Base-by-base conservation (phyloP, 371 early-diverging fungal genomes). In the Zychaea mexicana region DNA sequence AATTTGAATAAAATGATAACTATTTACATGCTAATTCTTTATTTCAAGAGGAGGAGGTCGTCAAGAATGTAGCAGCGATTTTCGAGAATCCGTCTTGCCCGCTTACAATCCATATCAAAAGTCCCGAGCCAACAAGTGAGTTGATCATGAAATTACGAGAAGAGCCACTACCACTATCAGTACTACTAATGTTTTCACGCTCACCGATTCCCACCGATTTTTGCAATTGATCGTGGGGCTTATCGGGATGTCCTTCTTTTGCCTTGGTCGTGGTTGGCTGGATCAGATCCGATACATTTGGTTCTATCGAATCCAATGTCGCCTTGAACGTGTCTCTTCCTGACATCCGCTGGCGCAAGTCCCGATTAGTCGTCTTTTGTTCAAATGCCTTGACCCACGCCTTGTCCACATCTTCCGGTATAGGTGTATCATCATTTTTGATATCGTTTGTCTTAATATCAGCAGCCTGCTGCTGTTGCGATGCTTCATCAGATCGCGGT, bases 321-420 rank as follows among this genome's bases (percentile, higher is more conserved):
- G 19, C 24, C 10, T 24, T 49, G 49, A 62, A 53, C 15, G 62
- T 55, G 24, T 62, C 62, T 26, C 28, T 62, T 28, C 62, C 55
- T 13, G 42, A 15, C 30, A 54, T 21, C 0, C 33, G 62, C 8
- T 31, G 38, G 13, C 57, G 58, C 19, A 47, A 12, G 6, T 33
- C 27, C 24, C 45, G 30, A 32, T 46, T 63, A 7, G 17, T 46
- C 5, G 57, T 52, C 31, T 65, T 65, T 59, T 65, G 65, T 27
- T 65, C 65, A 24, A 65, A 59, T n/a, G 65, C 65, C n/a, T 59
- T 47, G 30, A 65, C 65, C 65, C 65, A 65, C 15, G 47, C 39
- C n/a, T 52, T 10, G 27, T 65, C 56, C 30, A 65, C 26, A 31
- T 65, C 65, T 39, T 65, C 65, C 9, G 65, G 65, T 22, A 58